Evolutionary conservation across 768 basidiomycete species (phyloP), one percentile per base, ranked within the genome.

Genomic region (Leucogyrophana mollusca): DNA sequence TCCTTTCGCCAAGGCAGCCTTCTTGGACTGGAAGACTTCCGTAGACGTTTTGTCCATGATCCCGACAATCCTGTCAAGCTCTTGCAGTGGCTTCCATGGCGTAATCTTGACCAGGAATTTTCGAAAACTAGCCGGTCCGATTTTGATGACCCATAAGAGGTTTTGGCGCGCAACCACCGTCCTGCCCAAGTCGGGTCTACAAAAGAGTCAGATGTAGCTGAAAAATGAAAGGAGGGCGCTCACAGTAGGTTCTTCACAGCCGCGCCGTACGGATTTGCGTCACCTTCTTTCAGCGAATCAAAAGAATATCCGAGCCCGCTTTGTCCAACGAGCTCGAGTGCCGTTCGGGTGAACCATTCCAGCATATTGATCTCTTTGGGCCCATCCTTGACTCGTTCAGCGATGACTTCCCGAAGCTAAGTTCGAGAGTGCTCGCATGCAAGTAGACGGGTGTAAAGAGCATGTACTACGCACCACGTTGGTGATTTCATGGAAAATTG

Each of bases 321-420:
- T 59, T 73, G 75, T 3, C 73, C 76, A 34, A 79, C 69, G 34
- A 78, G 58, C 48, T 79, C 76, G 9, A 78, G 63, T 16, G 77
- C 74, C 16, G 69, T 61, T 8, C 77, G 67, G 16, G 70, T 56
- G 57, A 67, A 60, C 69, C 68, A 72, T 3, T 38, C 39, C 21
- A 70, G 46, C 34, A 72, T 44, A 24, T 71, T 59, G 33, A 63
- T 47, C 47, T 66, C 51, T 10, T 33, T 18, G 17, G 57, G 35
- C 40, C 56, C 18, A 22, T 40, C 34, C 11, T 36, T 20, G 18
- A 49, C 49, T 20, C 39, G 33, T 16, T 30, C 32, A 16, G 34
- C 34, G 17, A 49, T 32, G 10, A n/a, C 7, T 5, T 47, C 46
- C 16, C 39, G 45, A n/a, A 50, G 36, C 49, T 50, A 20, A 30